Evolutionary conservation across 495 filamentous ascomycete genomes (phyloP), one percentile per base, ranked within the genome.

Genomic region (Lasiosphaeriaceae sp.): DNA sequence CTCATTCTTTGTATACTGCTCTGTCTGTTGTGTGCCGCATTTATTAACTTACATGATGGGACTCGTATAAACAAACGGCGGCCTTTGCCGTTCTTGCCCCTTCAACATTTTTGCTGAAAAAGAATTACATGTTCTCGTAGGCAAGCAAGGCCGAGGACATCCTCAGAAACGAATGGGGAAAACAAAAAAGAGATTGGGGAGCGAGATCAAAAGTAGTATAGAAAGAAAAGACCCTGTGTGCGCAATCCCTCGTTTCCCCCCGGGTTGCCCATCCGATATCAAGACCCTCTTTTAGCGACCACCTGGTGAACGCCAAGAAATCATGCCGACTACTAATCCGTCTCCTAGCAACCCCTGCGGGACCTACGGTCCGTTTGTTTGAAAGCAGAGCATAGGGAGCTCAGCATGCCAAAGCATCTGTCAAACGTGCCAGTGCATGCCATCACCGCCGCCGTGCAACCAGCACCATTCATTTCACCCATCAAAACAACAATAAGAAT

Each of bases 251-350:
- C 14, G 39, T 6, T 43, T 43, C 5, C 14, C 39, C 39, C 12
- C n/a, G 14, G 39, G 39, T 43, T 43, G 39, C 39, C 39, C 39
- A 43, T n/a, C 39, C 39, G 39, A 43, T 43, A 43, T 43, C 39
- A 47, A 26, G 45, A 22, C 45, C 45, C 20, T 47, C 19, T 47
- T 21, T 14, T 47, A 43, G 26, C 22, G 19, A 21, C 45, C 45
- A 21, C 45, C 45, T 22, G 45, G 12, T 47, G 22, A 47, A 47
- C 45, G 45, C 45, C 45, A 47, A 47, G 45, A 19, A 47, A 47
- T n/a, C 41, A 47, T 47, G 11, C 45, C 22, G 5, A 47, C 26
- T 31, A 31, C 9, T 31, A 31, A 31, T 31, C 39, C 39, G 39
- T 43, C 5, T 17, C n/a, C 39, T 17, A 16, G 39, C 39, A 43